Base-by-base conservation (phyloP, 495 filamentous ascomycete species). In the Hyaloscypha finlandica region DNA sequence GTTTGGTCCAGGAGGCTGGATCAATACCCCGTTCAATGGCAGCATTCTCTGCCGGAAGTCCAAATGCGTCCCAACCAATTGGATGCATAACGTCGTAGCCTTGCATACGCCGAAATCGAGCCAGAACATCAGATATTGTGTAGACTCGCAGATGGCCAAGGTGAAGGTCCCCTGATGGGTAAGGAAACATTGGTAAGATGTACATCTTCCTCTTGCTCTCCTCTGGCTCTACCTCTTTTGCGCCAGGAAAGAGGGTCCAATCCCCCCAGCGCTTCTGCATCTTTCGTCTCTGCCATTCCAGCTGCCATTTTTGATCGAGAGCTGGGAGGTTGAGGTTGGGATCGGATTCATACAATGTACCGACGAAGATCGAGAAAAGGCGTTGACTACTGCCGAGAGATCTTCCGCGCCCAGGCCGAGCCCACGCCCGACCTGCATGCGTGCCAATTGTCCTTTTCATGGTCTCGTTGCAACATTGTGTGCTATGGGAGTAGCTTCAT, bases 31-130 rank as follows among this genome's bases (percentile, higher is more conserved):
- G 80, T 78, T 96, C 92, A 66, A 96, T 94, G n/a, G 93, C 93
- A 20, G 93, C 93, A 79, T 97, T 97, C 79, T 97, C 93, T 42
- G 93, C 93, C 9, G 93, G 93, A 52, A 97, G 79, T 3, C 93
- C 93, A 74, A 97, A 96, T 22, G 91, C 92, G 81, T 97, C 93
- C 93, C 93, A 97, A 3, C 92, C 93, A 87, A 97, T 96, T 32
- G 93, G 93, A 60, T 95, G 85, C 29, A 96, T 74, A 35, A 96
- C 92, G 61, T 90, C 78, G 73, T 87, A 81, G 3, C 93, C 93
- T 61, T 87, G 86, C 81, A 96, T 89, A 9, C 83, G 85, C 70
- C 89, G 87, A 71, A 90, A 96, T 16, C 93, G 83, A 19, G 92
- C 86, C 35, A 97, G 77, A 3, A 93, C 89, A 78, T 97, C 93